Base-by-base conservation (phyloP, 192 early-diverging fungal genomes). In the Coemansia sp. region DNA sequence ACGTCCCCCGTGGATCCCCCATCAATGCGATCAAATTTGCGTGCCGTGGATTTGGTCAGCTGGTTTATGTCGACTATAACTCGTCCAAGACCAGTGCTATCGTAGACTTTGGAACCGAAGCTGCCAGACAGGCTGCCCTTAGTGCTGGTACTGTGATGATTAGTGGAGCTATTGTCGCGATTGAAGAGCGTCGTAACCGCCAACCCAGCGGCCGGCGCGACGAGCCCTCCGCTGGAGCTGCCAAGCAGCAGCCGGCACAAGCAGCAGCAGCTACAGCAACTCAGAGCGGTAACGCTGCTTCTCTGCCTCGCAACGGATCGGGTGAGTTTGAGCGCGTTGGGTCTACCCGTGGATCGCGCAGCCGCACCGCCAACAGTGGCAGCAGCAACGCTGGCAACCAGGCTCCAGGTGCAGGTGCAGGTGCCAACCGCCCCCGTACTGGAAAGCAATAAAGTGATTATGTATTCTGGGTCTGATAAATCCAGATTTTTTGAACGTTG, bases 101-200 rank as follows among this genome's bases (percentile, higher is more conserved):
- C 74, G 88, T 93, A 29, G 91, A 94, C 69, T 95, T 94, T 74
- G 74, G 76, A 38, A 81, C 86, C 13, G 77, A 75, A 31, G 90
- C 87, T 22, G 77, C 82, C 27, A 90, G 91, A 20, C 85, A 85
- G 38, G 76, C 78, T 5, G 89, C 92, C 15, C 88, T 95, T 64
- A 40, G 62, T 31, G 70, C 74, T 7, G 69, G 75, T 40, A 66
- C 61, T 24, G 53, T 73, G 16, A 65, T 57, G 31, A 41, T 85
- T 24, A 66, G 40, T 38, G 69, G 46, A 46, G 43, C 29, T 38
- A 67, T 24, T 41, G 67, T 85, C 5, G 11, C 52, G 13, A 72
- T 80, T 33, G 83, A 85, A 69, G 74, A 80, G 77, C 78, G 78
- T n/a, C 83, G 72, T 47, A 44, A 36, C 65, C 82, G 83, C 27